phyloP scores from a whole-genome alignment of 495 filamentous ascomycete genomes.

The Aspergillus diversus region DNA sequence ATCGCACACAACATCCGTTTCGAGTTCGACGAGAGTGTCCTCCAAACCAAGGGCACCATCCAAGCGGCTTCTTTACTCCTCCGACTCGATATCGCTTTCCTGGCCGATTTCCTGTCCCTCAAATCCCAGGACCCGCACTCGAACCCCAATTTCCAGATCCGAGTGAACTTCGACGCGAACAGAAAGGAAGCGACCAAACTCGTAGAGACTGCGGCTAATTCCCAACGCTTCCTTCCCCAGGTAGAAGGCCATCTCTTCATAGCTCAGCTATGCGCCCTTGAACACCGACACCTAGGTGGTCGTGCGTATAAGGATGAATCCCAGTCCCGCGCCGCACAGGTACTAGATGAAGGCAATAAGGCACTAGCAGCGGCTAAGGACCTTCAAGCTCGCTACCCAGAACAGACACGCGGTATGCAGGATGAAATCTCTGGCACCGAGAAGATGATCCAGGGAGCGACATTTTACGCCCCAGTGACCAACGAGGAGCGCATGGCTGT shows the following conservation, averaged over 20 bases:
- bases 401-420: slow-evolving; percentile 14
- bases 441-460: slow-evolving; percentile 23
- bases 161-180: slow-evolving; percentile 43
- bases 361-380: slow-evolving; percentile 33
- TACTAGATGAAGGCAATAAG: slow-evolving; percentile 28
- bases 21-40: slow-evolving; percentile 45
- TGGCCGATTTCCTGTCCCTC: slow-evolving; percentile 57
- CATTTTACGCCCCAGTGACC: slow-evolving; percentile 49
- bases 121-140: not conserved
- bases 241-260: slow-evolving; percentile 43
- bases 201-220: slow-evolving; percentile 20
- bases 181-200: slow-evolving; percentile 33
- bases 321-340: slow-evolving; percentile 16
- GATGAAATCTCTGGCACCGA: slow-evolving; percentile 23
- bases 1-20: slow-evolving; percentile 37
- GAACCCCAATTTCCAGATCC: slow-evolving; percentile 2
- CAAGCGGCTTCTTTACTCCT: slow-evolving; percentile 56
- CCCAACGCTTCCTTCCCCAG: slow-evolving; percentile 25
- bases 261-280: slow-evolving; percentile 38
- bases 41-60: slow-evolving; percentile 53
- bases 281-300: slow-evolving; percentile 26
- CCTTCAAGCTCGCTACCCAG: slow-evolving; percentile 9
- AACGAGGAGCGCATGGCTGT: slow-evolving; percentile 51
- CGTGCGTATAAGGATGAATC: not conserved
- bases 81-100: slow-evolving; percentile 58